Percentiles rank a stretch among this genome's conserved stretches.
Evolutionary conservation across 306 rosid species (phyloP).

Genomic region (Glycine latifolia): DNA sequence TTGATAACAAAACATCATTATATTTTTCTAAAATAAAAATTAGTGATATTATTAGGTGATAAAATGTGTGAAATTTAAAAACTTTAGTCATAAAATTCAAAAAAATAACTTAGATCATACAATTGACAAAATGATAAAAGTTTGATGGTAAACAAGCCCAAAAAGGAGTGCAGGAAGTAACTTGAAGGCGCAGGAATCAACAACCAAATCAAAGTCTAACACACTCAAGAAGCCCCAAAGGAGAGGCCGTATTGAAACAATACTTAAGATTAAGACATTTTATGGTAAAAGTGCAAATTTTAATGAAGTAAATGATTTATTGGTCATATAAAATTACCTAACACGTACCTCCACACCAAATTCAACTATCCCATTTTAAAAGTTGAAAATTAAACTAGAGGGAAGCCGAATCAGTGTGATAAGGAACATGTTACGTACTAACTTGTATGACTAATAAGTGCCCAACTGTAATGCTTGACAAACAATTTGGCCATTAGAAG

Average conservation of each 20-base stretch:
- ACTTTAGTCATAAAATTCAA: too few species aligned
- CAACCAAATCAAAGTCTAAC: not conserved
- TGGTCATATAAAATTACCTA: not conserved
- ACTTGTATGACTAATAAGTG: not conserved
- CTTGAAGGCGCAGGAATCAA: too few species aligned
- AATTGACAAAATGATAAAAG: too few species aligned
- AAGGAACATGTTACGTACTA: not conserved
- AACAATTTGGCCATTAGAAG: not conserved
- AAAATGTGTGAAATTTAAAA: too few species aligned
- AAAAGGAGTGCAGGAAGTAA: too few species aligned
- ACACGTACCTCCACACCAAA: not conserved
- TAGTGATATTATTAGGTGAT: too few species aligned
- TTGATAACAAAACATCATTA: too few species aligned
- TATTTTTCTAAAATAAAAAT: too few species aligned
- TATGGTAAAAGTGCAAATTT: not conserved
- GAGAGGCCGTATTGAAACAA: not conserved
- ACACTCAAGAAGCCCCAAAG: not conserved
- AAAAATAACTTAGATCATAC: too few species aligned
- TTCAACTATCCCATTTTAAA: not conserved
- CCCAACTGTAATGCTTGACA: not conserved
- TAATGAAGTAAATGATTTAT: not conserved
- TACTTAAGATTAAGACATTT: not conserved
- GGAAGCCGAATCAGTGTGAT: not conserved
- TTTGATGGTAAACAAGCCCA: too few species aligned
- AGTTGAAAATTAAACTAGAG: not conserved